Evolutionary conservation across 208 protist genomes (phyloP), one percentile per base, ranked within the genome.

Genomic region (Paratrypanosoma confusum): DNA sequence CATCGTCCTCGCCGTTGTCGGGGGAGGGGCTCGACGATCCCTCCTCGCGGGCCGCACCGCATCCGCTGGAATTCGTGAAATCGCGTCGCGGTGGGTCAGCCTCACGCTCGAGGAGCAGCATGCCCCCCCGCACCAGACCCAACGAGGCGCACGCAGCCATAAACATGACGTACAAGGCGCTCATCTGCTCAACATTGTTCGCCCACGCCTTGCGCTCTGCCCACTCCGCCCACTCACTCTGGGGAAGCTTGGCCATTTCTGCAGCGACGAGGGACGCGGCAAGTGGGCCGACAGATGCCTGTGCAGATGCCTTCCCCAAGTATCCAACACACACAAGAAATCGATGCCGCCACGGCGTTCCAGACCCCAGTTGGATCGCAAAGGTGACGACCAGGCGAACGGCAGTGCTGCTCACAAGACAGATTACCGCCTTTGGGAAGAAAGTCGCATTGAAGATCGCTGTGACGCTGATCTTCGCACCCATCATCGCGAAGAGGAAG

Each of bases 111-210:
- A 88, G 49, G 14, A 89, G 29, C 1, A 41, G 18, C 53, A 65
- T 59, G 3, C 80, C 80, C 14, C 63, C 68, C 11, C 57, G 63
- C 41, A 84, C 65, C 20, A 84, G 55, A 14, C 65, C 60, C 2
- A 89, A 18, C 6, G 80, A 79, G 10, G 80, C 73, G 27, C 81
- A 41, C 11, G 65, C 61, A 5, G 80, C 67, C 71, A 81, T 71
- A 50, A 84, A 72, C 73, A 89, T 81, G 13, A 84, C 75, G 49
- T 84, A 89, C 49, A 81, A 60, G 6, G 75, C 75, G 7, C 58
- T 57, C 57, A 84, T 77, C 40, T 77, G 64, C 54, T 83, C 62
- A 10, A 84, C 63, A 29, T 81, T 74, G 44, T 78, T 67, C 4
- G 80, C 80, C 45, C 69, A 82, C 37, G 55, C 34, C 5, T 37